A percentile compares a stretch with the other conserved stretches of the same genome.
phyloP scores from a whole-genome alignment of 2,329 filamentous ascomycete species.

The Colletotrichum sp. region DNA sequence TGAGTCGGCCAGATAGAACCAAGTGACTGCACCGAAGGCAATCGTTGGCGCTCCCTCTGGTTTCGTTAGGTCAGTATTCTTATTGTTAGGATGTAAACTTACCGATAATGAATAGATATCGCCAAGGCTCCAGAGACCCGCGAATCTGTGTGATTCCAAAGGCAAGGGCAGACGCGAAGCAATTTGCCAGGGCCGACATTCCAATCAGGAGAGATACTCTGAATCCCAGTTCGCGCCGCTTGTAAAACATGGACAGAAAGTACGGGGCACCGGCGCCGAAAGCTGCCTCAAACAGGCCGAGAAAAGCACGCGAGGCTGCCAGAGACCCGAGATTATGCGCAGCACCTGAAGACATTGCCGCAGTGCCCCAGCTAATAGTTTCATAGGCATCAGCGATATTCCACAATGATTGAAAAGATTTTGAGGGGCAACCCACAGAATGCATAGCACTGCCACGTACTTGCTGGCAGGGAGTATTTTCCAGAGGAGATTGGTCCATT shows the following conservation, averaged over 20 bases:
- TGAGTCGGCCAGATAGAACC: constrained; percentile 33
- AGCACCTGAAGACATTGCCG: not conserved
- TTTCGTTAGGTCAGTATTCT: not conserved
- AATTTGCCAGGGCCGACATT: constrained; percentile 34
- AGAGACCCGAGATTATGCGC: constrained; percentile 14
- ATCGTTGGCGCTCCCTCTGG: constrained; percentile 34
- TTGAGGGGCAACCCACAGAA: constrained; percentile 21
- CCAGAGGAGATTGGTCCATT: constrained; percentile 27
- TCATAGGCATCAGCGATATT: not conserved
- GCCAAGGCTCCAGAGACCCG: constrained; percentile 29
- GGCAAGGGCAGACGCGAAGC: constrained; percentile 35
- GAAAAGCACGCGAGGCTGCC: constrained; percentile 26
- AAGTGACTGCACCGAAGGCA: constrained; percentile 30
- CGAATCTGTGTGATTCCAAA: constrained; percentile 35
- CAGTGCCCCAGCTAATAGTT: not conserved
- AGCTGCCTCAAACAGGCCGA: constrained; percentile 33
- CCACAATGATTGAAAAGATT: not conserved
- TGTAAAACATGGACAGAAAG: constrained; percentile 37
- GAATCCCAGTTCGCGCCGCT: constrained; percentile 33
- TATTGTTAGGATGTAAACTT: constrained; percentile 24
- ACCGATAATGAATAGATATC: constrained; percentile 30
- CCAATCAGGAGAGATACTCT: constrained; percentile 30
- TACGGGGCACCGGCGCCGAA: constrained; percentile 32
- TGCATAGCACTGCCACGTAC: constrained; percentile 26
- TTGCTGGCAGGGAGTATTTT: constrained; percentile 26